Conservation (phyloP, 1,284 basidiomycete genomes). For the Lignosus rhinocerotis region DNA sequence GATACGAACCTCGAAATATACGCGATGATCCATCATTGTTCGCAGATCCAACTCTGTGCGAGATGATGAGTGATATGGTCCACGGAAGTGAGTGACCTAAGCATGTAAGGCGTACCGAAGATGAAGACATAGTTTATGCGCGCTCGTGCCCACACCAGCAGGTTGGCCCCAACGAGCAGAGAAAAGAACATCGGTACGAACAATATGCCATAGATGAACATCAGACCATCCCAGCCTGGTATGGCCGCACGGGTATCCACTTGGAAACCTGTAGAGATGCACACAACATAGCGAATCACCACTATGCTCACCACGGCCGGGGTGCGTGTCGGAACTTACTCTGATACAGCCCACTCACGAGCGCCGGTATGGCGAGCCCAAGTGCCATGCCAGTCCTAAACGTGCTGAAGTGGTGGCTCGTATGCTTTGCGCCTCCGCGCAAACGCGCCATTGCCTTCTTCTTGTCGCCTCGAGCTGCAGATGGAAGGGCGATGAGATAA, state of each 20-base stretch:
- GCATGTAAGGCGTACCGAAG: conserved; percentile 56
- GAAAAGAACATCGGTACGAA: conserved; percentile 78
- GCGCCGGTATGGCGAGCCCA: conserved; percentile 79
- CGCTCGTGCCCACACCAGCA: conserved; percentile 74
- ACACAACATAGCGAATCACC: too few species aligned
- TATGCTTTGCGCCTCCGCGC: conserved; percentile 52
- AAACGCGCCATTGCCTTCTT: conserved; percentile 79
- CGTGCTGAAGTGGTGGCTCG: conserved; percentile 76
- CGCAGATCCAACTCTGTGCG: conserved; percentile 72
- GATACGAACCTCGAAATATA: conserved; percentile 75
- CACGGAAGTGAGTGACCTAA: background rate
- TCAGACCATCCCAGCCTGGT: conserved; percentile 71
- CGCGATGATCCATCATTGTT: conserved; percentile 74
- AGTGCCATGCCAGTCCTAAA: conserved; percentile 78
- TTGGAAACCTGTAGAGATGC: too few species aligned
- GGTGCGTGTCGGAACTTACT: conserved; percentile 63
- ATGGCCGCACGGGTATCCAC: conserved; percentile 57
- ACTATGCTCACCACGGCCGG: too few species aligned
- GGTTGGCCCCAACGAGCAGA: conserved; percentile 79
- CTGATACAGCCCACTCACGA: conserved; percentile 67
- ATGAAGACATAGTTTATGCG: conserved; percentile 93
- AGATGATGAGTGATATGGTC: background rate
- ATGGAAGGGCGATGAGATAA: background rate
- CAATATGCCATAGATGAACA: conserved; percentile 82
- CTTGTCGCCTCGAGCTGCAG: conserved; percentile 75